These are phyloP conservation scores for Diaporthe aspalathi DNA, from an alignment of 2,329 filamentous ascomycete genomes.

Conservation along the genomic window DNA sequence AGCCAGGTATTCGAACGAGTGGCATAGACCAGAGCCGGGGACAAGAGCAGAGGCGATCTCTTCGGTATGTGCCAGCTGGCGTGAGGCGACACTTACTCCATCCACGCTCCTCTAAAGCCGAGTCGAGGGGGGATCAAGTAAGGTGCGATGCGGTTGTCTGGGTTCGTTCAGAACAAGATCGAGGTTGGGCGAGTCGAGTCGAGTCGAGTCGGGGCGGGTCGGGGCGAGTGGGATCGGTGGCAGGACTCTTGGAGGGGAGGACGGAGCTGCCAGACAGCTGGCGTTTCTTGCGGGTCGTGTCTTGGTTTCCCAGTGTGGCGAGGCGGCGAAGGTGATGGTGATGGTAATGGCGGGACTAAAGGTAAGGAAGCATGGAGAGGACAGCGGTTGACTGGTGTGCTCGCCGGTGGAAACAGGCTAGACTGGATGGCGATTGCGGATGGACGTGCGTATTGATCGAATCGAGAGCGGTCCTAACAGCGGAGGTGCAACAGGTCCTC, in stretches of 20 bases:
- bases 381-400: slow-evolving; percentile 30
- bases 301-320: slow-evolving; percentile 6
- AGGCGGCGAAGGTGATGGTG: slow-evolving; percentile 1
- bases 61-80: slow-evolving; percentile 36
- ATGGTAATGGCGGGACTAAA: slow-evolving; percentile 21
- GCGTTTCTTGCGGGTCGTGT: slow-evolving; percentile 2
- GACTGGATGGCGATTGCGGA: slow-evolving; percentile 29
- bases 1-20: background rate
- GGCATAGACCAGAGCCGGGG: slow-evolving; percentile 23
- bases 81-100: slow-evolving; percentile 33
- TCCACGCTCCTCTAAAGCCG: slow-evolving; percentile 30
- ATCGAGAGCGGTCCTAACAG: slow-evolving; percentile 31
- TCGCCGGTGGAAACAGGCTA: slow-evolving; percentile 6
- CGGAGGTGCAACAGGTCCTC: slow-evolving; percentile 11
- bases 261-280: slow-evolving; percentile 13
- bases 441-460: slow-evolving; percentile 17
- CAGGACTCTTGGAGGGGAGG: background rate
- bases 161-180: background rate
- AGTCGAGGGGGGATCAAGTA: background rate
- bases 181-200: background rate
- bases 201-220: background rate
- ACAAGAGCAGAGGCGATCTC: slow-evolving; percentile 29
- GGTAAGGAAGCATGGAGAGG: slow-evolving; percentile 27
- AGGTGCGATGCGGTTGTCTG: background rate
- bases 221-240: background rate